A percentile compares a stretch with the other conserved stretches of the same genome.
Conservation (phyloP, 2,329 filamentous ascomycete genomes). For the Cladosporium austrohemisphaericum region DNA sequence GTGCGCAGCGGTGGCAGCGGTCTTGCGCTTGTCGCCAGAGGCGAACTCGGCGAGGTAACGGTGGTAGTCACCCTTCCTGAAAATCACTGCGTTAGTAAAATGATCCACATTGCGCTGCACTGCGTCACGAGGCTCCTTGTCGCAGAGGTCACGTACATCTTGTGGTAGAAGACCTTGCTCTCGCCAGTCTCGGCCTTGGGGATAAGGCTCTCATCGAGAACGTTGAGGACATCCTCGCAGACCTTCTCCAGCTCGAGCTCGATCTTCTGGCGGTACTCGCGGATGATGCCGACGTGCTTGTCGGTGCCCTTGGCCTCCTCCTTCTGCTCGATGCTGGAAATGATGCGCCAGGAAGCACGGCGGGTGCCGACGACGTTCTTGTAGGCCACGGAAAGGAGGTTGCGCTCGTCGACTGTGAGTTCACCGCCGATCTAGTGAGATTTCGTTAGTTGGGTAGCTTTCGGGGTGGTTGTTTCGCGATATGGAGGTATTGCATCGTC, state of each 20-base stretch:
- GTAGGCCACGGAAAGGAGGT: constrained; percentile 97
- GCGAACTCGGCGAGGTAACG: constrained; percentile 93
- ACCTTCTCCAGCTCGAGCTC: constrained; percentile 96
- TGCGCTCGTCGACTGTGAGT: constrained; percentile 68
- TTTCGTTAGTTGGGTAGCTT: constrained; percentile 3
- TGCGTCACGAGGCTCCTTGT: background rate
- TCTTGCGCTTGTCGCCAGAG: constrained; percentile 87
- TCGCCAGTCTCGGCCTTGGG: constrained; percentile 94
- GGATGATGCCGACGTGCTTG: constrained; percentile 90
- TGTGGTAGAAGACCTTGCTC: constrained; percentile 99
- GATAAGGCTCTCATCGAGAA: constrained; percentile 88
- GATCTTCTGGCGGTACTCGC: constrained; percentile 97
- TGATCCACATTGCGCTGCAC: background rate
- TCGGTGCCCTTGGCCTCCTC: constrained; percentile 98
- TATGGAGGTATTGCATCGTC: constrained; percentile 6
- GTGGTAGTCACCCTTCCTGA: constrained; percentile 95
- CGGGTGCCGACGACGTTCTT: constrained; percentile 99
- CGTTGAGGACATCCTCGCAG: constrained; percentile 95
- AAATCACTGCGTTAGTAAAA: constrained; percentile 20
- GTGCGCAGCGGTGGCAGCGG: constrained; percentile 78
- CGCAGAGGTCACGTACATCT: constrained; percentile 70
- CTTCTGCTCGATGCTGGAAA: constrained; percentile 99
- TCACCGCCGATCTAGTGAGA: constrained; percentile 58
- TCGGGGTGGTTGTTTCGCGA: constrained; percentile 8
- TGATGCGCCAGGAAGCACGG: constrained; percentile 98